Evolutionary conservation across 2,329 filamentous ascomycete species (phyloP), one percentile per base, ranked within the genome.

Genomic region (Hymenoscyphus scutula): DNA sequence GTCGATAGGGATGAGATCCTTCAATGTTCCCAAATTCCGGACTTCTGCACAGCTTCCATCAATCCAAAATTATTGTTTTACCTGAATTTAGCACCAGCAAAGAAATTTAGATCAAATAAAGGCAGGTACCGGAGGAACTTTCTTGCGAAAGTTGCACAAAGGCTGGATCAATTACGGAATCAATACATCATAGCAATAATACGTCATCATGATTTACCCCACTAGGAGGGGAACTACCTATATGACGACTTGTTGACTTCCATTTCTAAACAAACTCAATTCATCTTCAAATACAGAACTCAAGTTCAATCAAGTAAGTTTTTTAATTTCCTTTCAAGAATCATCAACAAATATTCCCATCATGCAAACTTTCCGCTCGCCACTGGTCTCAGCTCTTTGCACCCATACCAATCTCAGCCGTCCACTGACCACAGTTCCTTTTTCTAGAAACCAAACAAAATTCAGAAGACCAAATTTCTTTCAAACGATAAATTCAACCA

Each of bases 201-300:
- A 48, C 41, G 41, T 48, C 41, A 48, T 48, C 10, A 19, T 5
- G 10, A 48, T 23, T 48, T 11, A 48, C 41, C 41, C 41, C 41
- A 8, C 41, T 19, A 48, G 19, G 37, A 41, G 37, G 13, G 37
- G 15, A 41, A 19, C n/a, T n/a, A n/a, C n/a, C 10, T 48, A 48
- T 48, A 48, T 48, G 41, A 48, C 19, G 41, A 48, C 41, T 48
- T 48, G 41, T 48, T 48, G 41, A 48, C n/a, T 48, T 48, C 41
- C 3, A 48, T 48, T 23, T 48, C 19, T 23, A 48, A 48, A 45
- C 17, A 19, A 48, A 48, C n/a, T 23, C n/a, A 25, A 25, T 48
- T 23, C n/a, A 48, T 13, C 32, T 34, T 7, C 23, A 41, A 17
- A 41, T 5, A 19, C n/a, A 5, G 7, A 48, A 17, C 41, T 10